Percentiles rank a stretch among this genome's conserved stretches.
phyloP scores from a whole-genome alignment of 208 protist species.

The Trypanosoma theileri region DNA sequence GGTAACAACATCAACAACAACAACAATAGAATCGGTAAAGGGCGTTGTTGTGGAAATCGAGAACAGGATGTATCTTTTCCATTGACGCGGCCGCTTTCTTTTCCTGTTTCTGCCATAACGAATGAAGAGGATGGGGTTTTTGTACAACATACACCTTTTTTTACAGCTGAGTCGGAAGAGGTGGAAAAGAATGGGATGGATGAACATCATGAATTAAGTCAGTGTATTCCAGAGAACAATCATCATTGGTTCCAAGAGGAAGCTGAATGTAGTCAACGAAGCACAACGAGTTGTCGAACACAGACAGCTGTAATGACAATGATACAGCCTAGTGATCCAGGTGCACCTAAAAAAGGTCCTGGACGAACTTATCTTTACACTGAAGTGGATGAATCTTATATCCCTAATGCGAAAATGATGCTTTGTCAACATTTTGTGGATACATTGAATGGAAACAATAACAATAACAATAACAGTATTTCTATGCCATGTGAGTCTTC shows the following conservation, averaged over 20 bases:
- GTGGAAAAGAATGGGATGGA: conserved; percentile 6
- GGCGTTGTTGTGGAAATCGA: too few species aligned
- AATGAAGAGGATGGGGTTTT: neutral
- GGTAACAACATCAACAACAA: neutral
- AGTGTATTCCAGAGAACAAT: conserved; percentile 1
- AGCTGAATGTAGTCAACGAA: conserved; percentile 20
- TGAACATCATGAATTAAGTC: neutral
- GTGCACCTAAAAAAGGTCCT: conserved; percentile 22
- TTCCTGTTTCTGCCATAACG: conserved; percentile 10
- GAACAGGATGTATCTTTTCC: neutral
- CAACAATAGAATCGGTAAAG: neutral
- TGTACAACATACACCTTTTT: neutral
- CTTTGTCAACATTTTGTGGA: neutral
- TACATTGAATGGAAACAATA: neutral
- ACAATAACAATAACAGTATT: conserved; percentile 7
- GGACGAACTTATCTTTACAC: neutral
- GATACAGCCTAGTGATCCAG: conserved; percentile 16
- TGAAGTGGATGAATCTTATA: conserved; percentile 21
- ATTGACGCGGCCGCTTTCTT: conserved; percentile 7
- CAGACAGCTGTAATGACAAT: conserved; percentile 5
- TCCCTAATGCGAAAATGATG: neutral
- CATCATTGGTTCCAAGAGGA: conserved; percentile 9
- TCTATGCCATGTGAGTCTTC: conserved; percentile 27
- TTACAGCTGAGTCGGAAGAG: neutral
- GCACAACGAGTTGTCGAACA: conserved; percentile 7